Evolutionary conservation across 129 eudicot species (phyloP).

Genomic region (Helianthus annuus): DNA sequence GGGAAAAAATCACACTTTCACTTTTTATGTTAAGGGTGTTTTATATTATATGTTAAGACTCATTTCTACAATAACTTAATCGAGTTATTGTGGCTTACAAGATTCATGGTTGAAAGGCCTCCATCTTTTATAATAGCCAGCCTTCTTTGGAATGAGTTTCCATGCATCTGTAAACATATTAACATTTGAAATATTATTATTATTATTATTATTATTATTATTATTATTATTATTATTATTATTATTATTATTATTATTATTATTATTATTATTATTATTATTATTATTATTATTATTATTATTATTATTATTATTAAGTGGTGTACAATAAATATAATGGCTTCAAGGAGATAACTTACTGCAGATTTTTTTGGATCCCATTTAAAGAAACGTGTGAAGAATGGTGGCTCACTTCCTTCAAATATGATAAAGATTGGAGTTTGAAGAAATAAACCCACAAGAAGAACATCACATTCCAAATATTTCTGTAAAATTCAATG

Average conservation of each 20-base stretch:
- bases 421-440: constrained; percentile 60
- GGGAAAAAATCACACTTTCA: no score
- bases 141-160: constrained; percentile 85
- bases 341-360: constrained; percentile 39
- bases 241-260: not conserved
- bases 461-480: constrained; percentile 47
- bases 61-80: not conserved
- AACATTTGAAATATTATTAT: not conserved
- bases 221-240: no score
- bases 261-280: not conserved
- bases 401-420: constrained; percentile 90
- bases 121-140: constrained; percentile 69
- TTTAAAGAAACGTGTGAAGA: constrained; percentile 83
- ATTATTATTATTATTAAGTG: no score
- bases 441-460: constrained; percentile 55
- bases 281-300: not conserved
- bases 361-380: constrained; percentile 77
- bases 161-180: constrained; percentile 68
- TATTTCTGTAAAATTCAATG: constrained; percentile 28
- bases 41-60: no score
- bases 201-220: no score
- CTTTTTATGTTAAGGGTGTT: no score
- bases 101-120: constrained; percentile 49
- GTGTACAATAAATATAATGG: no score
- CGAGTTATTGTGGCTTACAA: constrained; percentile 29